Evolutionary conservation across 768 basidiomycete genomes (phyloP), one percentile per base, ranked within the genome.

Genomic region (Lanmaoa pseudosensibilis): DNA sequence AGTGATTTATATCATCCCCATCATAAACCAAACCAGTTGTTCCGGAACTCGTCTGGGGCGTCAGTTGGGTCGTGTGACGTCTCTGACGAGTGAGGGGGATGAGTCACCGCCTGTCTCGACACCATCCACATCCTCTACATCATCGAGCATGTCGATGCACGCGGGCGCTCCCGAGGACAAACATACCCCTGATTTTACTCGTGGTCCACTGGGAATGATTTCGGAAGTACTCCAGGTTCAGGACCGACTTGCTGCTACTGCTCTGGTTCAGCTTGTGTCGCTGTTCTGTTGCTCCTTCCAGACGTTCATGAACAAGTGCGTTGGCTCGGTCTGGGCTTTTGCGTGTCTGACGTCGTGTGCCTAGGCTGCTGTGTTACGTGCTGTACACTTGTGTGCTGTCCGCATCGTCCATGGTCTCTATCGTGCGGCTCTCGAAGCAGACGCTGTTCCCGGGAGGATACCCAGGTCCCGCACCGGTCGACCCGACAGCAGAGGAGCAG

Each of bases 361-460:
- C 27, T 57, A 89, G 90, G 49, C 77, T 94, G 58, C 75, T 95
- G 27, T 86, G 86, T 0, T 82, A 89, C 65, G 64, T 91, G 47
- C 73, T 97, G 46, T 77, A 79, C 58, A 76, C 75, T 0, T 72
- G 79, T 19, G 73, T 88, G 53, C 75, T 83, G 25, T 80, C 83
- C 1, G 75, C 83, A 6, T 57, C 75, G 6, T 79, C 81, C 48
- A 69, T 91, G 25, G 77, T 87, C 19, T 76, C 75, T 33, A 69
- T 81, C 27, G 75, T 85, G 37, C 80, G 83, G 37, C 66, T 79
- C 5, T 73, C 84, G 15, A 92, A 90, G 63, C 79, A 79, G 10
- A 80, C 87, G 9, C 77, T 98, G 27, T 98, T 96, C 68, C 95
- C 96, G 4, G 85, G 86, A 58, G 95, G 96, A 15, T 92, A 92